Evolutionary conservation across 768 basidiomycete genomes (phyloP).

Genomic region (Hortiboletus flavorubellus): DNA sequence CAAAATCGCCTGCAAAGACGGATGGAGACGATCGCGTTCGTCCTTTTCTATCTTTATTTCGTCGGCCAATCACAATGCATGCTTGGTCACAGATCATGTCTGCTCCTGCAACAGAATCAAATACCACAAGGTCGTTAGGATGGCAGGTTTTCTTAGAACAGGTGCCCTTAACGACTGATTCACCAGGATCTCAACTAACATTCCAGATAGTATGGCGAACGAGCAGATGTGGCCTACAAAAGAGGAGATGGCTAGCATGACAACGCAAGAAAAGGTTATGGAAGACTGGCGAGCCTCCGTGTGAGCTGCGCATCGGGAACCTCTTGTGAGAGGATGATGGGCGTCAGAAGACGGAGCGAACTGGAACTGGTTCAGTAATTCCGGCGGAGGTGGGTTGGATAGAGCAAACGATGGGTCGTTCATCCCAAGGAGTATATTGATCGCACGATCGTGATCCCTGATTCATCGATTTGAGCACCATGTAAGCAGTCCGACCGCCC

Average conservation of each 20-base stretch:
- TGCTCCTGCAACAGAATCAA: conserved; percentile 42
- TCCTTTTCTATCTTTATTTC: not conserved
- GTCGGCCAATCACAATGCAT: not conserved
- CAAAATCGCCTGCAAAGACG: too few relatives aligned
- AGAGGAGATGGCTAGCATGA: conserved; percentile 74
- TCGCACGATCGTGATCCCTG: too few relatives aligned
- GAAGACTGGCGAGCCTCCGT: not conserved
- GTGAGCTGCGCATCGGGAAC: too few relatives aligned
- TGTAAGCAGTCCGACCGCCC: too few relatives aligned
- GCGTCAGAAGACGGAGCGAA: too few relatives aligned
- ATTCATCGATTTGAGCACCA: too few relatives aligned
- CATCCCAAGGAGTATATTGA: too few relatives aligned
- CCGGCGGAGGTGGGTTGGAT: too few relatives aligned
- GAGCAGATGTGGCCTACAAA: conserved; percentile 99
- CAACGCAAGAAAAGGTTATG: conserved; percentile 16
- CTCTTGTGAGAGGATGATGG: too few relatives aligned
- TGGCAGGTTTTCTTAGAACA: conserved; percentile 68
- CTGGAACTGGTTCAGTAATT: too few relatives aligned
- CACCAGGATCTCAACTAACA: conserved; percentile 81
- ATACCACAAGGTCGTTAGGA: conserved; percentile 37
- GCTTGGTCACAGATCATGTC: conserved; percentile 59
- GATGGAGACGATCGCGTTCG: conserved; percentile 43
- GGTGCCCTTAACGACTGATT: conserved; percentile 60
- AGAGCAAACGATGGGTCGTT: too few relatives aligned
- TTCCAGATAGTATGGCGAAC: conserved; percentile 85